Evolutionary conservation across 768 basidiomycete species (phyloP).

Genomic region (Tricholoma matsutake): DNA sequence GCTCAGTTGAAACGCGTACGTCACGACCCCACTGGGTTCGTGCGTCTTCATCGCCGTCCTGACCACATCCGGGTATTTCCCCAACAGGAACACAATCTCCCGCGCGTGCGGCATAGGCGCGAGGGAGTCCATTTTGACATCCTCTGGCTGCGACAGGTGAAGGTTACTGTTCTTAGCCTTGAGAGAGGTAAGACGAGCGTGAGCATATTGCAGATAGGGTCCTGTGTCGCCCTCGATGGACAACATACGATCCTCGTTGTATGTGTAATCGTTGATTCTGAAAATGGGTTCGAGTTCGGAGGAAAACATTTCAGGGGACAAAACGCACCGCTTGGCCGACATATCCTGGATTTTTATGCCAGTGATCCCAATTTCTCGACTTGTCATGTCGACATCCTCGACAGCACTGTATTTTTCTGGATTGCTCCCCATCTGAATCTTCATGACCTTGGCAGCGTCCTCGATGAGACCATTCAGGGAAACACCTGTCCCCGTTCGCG

Average conservation of each 20-base stretch:
- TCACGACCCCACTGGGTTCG: slow-evolving; percentile 90
- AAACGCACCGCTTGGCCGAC: slow-evolving; percentile 80
- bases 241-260: slow-evolving; percentile 92
- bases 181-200: slow-evolving; percentile 89
- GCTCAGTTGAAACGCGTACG: slow-evolving; percentile 81
- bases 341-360: slow-evolving; percentile 98
- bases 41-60: slow-evolving; percentile 78
- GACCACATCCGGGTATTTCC: slow-evolving; percentile 89
- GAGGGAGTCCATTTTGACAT: slow-evolving; percentile 69
- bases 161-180: slow-evolving; percentile 87
- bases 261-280: slow-evolving; percentile 95
- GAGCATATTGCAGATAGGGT: slow-evolving; percentile 95
- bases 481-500: slow-evolving; percentile 88
- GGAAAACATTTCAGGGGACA: not conserved
- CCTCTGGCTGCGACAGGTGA: slow-evolving; percentile 65
- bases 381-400: slow-evolving; percentile 79
- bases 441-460: slow-evolving; percentile 88
- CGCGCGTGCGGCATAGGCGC: slow-evolving; percentile 68
- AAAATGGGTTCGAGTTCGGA: not conserved
- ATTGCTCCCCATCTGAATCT: slow-evolving; percentile 94
- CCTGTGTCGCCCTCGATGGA: slow-evolving; percentile 97
- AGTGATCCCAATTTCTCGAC: slow-evolving; percentile 85
- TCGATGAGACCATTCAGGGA: slow-evolving; percentile 92
- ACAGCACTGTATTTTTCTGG: slow-evolving; percentile 88
- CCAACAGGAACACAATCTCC: slow-evolving; percentile 84